Base-by-base conservation (phyloP, 805 yeast species). In the Metschnikowia lachancei region DNA sequence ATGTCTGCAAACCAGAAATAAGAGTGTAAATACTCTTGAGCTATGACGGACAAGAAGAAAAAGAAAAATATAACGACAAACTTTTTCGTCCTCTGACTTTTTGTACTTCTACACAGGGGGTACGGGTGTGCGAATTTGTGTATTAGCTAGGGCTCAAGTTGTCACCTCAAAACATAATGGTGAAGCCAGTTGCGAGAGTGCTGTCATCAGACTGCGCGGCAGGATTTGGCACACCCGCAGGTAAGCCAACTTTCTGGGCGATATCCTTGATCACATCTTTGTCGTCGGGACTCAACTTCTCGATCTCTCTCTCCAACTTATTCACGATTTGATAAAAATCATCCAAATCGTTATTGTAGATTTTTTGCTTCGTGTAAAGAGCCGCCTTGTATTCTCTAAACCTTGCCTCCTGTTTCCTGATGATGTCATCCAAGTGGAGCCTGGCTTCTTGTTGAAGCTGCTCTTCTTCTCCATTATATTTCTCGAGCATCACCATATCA, bases 331-430 rank as follows among this genome's bases (percentile, higher is more conserved):
- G 55, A 50, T 75, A 76, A 40, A 69, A 50, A 10, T 53, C 58
- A 45, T 76, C 81, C 47, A 85, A 74, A 45, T 78, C 85, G 36
- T 67, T 62, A 54, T 83, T 83, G 52, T 80, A 75, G 43, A 62
- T 62, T n/a, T 66, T 68, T 62, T 85, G 90, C 56, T 77, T 77
- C 16, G 69, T 70, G 41, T 76, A 69, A 39, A 85, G 65, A 0
- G 77, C 77, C 45, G 62, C 64, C 57, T 81, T 81, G 87, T 88
- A 82, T 28, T 76, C 80, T 57, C 76, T 77, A 52, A 83, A 83
- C 51, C 77, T 75, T 39, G 60, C 65, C 50, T 83, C 87, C 58
- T 84, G 84, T 3, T 57, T 45, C 12, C 64, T 59, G 35, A 80
- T 74, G 19, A 71, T 59, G 16, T 67, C 74, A 18, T 53, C 57